Percentiles rank a stretch among this genome's conserved stretches.
Conservation (phyloP, 257 asterid species). For the Gardenia jasminoides region DNA sequence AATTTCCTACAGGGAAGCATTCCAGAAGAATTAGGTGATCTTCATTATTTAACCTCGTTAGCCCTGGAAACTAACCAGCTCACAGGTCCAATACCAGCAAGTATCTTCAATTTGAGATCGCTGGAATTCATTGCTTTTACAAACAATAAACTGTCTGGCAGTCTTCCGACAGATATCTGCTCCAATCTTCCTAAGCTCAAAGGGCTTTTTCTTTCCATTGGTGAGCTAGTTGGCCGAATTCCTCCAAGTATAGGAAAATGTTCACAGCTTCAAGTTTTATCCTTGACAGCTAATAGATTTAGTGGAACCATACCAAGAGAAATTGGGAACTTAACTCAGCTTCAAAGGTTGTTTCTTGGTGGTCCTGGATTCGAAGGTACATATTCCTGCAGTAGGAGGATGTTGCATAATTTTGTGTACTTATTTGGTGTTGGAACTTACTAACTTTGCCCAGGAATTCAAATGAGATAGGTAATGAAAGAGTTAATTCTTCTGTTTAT, state of each 20-base stretch:
- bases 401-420: background rate
- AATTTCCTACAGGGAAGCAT: slow-evolving; percentile 21
- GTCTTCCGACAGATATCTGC: slow-evolving; percentile 17
- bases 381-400: background rate
- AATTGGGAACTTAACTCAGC: slow-evolving; percentile 27
- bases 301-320: slow-evolving; percentile 31
- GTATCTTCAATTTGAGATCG: slow-evolving; percentile 16
- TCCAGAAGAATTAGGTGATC: slow-evolving; percentile 24
- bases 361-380: slow-evolving; percentile 26
- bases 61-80: slow-evolving; percentile 10
- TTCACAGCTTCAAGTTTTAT: slow-evolving; percentile 10
- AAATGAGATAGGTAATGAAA: background rate
- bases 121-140: background rate
- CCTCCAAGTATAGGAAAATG: slow-evolving; percentile 28
- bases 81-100: slow-evolving; percentile 14
- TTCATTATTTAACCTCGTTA: slow-evolving; percentile 12
- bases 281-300: slow-evolving; percentile 23
- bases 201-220: slow-evolving; percentile 6
- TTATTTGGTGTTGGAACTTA: background rate
- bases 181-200: slow-evolving; percentile 16
- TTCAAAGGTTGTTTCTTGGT: slow-evolving; percentile 20
- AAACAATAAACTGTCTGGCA: slow-evolving; percentile 15
- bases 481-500: background rate
- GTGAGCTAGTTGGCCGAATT: slow-evolving; percentile 22
- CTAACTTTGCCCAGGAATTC: background rate